Base-by-base conservation (phyloP, 768 basidiomycete genomes). In the Tricholoma saponaceum region DNA sequence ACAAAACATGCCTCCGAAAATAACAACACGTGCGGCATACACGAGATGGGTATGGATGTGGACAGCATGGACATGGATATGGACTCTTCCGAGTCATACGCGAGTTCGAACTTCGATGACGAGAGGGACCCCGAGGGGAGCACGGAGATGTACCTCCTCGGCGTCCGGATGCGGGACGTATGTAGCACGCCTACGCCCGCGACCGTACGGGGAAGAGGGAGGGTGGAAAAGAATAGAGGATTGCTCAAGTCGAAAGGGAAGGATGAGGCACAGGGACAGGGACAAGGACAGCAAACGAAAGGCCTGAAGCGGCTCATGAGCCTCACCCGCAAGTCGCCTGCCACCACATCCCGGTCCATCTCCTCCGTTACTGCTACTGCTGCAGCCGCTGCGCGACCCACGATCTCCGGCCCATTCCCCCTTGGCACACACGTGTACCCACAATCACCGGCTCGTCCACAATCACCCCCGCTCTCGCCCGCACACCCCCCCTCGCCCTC, bases 341-440 rank as follows among this genome's bases (percentile, higher is more conserved):
- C 33, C 0, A 20, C 18, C 28, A 54, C 54, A 7, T 37, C 46
- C 8, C 55, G 55, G 22, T 22, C 44, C 22, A 60, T 22, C 35
- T 60, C 63, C 35, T 58, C 56, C 50, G 59, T 49, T 20, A 52
- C 57, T 22, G 59, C n/a, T n/a, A n/a, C n/a, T n/a, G n/a, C n/a
- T n/a, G n/a, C n/a, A n/a, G n/a, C 61, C 2, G 57, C 63, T 37
- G 44, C 62, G 2, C 72, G 74, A 41, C 76, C 74, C 3, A 55
- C 67, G 14, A 80, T 81, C 37, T 81, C 80, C 7, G 75, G 76
- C 7, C 80, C 80, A 6, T 80, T 77, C 55, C 73, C 72, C 0
- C 71, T 82, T 14, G 79, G 79, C 39, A 67, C 76, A 4, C 43
- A 62, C 9, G 59, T 60, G 4, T 39, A 4, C 8, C 41, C 41